phyloP scores from a whole-genome alignment of 768 basidiomycete genomes.

The Pilatotrama ljubarskyi region DNA sequence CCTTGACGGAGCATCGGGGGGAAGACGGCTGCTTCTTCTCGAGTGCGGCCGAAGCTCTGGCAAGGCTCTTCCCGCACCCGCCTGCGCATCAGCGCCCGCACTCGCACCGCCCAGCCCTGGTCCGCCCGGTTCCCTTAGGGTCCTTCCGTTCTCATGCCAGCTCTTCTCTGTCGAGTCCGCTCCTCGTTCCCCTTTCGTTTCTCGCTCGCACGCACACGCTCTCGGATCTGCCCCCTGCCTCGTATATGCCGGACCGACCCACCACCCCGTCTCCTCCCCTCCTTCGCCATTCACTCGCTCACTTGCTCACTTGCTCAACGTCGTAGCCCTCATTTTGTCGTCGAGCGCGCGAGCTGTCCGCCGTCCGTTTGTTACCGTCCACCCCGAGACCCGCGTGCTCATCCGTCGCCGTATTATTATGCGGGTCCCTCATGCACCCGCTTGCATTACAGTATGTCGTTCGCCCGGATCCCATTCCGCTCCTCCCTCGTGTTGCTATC shows the following conservation, averaged over 20 bases:
- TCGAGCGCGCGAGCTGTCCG: no score
- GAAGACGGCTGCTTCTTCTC: no score
- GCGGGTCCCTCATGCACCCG: constrained; percentile 7
- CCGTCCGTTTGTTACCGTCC: not conserved
- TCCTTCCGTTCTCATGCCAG: no score
- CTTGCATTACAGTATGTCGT: not conserved
- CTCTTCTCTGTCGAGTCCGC: no score
- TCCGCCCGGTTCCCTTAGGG: no score
- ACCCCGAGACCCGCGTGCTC: not conserved
- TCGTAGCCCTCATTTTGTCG: no score
- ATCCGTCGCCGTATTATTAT: constrained; percentile 14
- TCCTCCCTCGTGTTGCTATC: constrained; percentile 1
- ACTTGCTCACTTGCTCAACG: no score
- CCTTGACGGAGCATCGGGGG: no score
- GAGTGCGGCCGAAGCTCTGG: no score
- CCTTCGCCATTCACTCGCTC: not conserved
- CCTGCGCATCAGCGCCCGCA: no score
- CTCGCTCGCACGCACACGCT: not conserved
- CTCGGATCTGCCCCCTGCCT: not conserved
- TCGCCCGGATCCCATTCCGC: not conserved
- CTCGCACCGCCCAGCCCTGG: no score
- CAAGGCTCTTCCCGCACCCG: no score
- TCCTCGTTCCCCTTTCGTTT: not conserved
- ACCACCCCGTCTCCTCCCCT: not conserved
- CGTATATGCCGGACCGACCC: not conserved